These are phyloP conservation scores for Ambrosia artemisiifolia DNA, from an alignment of 129 eudicot species.

Conservation along the genomic window DNA sequence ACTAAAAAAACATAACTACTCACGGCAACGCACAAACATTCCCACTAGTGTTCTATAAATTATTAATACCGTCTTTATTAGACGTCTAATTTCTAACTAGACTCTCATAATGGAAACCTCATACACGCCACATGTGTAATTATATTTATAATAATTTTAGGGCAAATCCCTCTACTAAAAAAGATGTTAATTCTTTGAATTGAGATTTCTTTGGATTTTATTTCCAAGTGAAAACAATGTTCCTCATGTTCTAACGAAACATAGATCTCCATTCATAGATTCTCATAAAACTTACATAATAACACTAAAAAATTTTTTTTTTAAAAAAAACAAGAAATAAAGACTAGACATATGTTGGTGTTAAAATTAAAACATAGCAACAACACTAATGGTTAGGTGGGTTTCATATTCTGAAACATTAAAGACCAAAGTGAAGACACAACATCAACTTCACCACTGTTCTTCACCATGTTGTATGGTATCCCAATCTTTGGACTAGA, in stretches of 20 bases:
- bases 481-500: constrained; percentile 1
- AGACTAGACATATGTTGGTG: constrained; percentile 4
- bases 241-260: not conserved
- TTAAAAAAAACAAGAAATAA: not conserved
- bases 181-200: too few species aligned
- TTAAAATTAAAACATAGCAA: not conserved
- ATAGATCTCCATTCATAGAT: not conserved
- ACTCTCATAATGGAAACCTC: too few species aligned
- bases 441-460: constrained; percentile 31
- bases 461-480: constrained; percentile 26
- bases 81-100: too few species aligned
- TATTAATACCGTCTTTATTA: too few species aligned
- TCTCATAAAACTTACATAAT: not conserved
- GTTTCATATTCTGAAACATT: constrained; percentile 76
- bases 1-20: too few species aligned
- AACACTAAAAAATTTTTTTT: not conserved
- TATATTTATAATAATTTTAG: too few species aligned
- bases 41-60: too few species aligned
- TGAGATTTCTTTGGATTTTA: too few species aligned
- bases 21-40: too few species aligned
- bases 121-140: too few species aligned
- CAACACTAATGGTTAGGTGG: constrained; percentile 32
- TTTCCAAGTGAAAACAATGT: too few species aligned
- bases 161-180: too few species aligned
- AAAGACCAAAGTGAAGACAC: constrained; percentile 60